Evolutionary conservation across 371 early-diverging fungal genomes (phyloP).

Genomic region (Haplosporangium sp.): DNA sequence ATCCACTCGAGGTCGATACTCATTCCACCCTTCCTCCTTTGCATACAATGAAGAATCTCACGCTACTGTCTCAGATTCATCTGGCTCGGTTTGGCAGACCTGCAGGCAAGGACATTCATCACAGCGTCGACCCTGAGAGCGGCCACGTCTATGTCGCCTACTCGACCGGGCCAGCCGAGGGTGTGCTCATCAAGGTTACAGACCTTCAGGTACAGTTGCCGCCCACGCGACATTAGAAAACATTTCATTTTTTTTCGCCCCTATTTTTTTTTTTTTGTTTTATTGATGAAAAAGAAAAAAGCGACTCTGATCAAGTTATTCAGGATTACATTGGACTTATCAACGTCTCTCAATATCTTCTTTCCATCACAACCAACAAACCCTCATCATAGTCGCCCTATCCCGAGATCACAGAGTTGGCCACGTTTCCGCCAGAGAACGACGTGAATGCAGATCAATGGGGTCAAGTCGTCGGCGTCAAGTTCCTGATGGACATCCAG

Average conservation of each 20-base stretch:
- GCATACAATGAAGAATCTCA: constrained; percentile 57
- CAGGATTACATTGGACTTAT: no score
- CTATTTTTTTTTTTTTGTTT: not conserved
- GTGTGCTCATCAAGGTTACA: constrained; percentile 42
- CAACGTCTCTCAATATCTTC: not conserved
- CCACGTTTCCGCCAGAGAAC: constrained; percentile 51
- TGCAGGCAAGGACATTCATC: constrained; percentile 56
- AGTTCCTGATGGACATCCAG: constrained; percentile 73
- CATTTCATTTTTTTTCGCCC: not conserved
- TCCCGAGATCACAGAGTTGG: constrained; percentile 48
- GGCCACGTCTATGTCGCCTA: constrained; percentile 62
- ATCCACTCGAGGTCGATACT: not conserved
- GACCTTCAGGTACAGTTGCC: constrained; percentile 32
- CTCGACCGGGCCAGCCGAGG: constrained; percentile 50
- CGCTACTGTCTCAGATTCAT: constrained; percentile 54
- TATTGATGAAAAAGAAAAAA: not conserved
- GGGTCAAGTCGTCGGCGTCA: constrained; percentile 63
- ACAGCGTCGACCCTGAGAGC: constrained; percentile 63
- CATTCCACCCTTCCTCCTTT: constrained; percentile 4
- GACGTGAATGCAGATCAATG: constrained; percentile 45
- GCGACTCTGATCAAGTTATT: not conserved
- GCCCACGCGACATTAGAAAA: not conserved
- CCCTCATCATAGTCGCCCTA: constrained; percentile 31
- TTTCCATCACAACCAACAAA: constrained; percentile 9
- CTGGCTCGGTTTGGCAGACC: constrained; percentile 44